Percentiles rank a stretch among this genome's conserved stretches.
These are phyloP conservation scores for Candida insectorum DNA, from an alignment of 805 yeast species.

Conservation along the genomic window DNA sequence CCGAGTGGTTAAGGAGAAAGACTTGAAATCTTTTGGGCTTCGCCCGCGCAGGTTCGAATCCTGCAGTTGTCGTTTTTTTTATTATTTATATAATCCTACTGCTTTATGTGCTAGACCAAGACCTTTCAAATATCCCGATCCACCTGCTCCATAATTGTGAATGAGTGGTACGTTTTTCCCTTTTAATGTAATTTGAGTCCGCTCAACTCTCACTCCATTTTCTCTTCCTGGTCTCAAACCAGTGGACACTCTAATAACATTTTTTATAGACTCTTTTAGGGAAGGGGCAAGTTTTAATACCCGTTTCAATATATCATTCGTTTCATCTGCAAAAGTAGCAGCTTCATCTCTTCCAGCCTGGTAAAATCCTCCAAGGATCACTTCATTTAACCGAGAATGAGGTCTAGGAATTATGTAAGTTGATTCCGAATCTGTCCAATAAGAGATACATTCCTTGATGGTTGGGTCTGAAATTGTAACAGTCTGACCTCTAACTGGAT, in stretches of 20 bases:
- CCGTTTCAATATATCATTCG: slow-evolving; percentile 58
- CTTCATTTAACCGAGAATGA: slow-evolving; percentile 51
- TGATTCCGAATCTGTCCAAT: slow-evolving; percentile 55
- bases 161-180: slow-evolving; percentile 30
- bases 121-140: slow-evolving; percentile 66
- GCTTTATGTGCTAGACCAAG: slow-evolving; percentile 56
- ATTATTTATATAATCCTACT: slow-evolving; percentile 23
- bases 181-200: slow-evolving; percentile 28
- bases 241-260: slow-evolving; percentile 58
- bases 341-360: slow-evolving; percentile 62
- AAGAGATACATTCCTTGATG: slow-evolving; percentile 51
- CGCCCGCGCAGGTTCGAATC: slow-evolving; percentile 52
- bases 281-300: slow-evolving; percentile 51
- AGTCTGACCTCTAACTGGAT: slow-evolving; percentile 80
- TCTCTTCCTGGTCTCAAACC: slow-evolving; percentile 75
- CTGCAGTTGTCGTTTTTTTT: slow-evolving; percentile 43
- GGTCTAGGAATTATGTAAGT: slow-evolving; percentile 76
- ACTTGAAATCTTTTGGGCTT: slow-evolving; percentile 48
- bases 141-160: slow-evolving; percentile 72
- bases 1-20: slow-evolving; percentile 50
- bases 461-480: slow-evolving; percentile 71
- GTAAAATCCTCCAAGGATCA: slow-evolving; percentile 74
- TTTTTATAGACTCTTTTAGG: slow-evolving; percentile 42
- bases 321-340: slow-evolving; percentile 54
- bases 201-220: slow-evolving; percentile 73